These are phyloP conservation scores for Pyrenophora teres DNA, from an alignment of 2,329 filamentous ascomycete species.

Conservation along the genomic window DNA sequence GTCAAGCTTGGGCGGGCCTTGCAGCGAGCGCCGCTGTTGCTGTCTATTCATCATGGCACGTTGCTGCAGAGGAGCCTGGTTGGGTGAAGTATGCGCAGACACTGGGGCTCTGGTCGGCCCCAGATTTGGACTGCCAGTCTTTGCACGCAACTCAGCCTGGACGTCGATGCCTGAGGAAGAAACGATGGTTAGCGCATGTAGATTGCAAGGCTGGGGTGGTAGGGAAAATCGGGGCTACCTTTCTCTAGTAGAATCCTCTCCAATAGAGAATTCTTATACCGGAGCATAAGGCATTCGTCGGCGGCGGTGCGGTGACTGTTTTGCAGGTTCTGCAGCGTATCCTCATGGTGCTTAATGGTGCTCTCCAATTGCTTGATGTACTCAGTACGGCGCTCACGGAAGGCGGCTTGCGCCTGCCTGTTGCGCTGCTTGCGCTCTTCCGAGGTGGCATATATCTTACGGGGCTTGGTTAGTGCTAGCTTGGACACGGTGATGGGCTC, in stretches of 20 bases:
- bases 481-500: slow-evolving; percentile 38
- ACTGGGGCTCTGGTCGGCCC: slow-evolving; percentile 62
- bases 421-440: slow-evolving; percentile 98
- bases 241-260: slow-evolving; percentile 96
- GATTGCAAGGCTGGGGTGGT: not conserved
- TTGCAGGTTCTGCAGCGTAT: slow-evolving; percentile 88
- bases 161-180: slow-evolving; percentile 81
- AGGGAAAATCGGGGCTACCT: slow-evolving; percentile 58
- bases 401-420: slow-evolving; percentile 94
- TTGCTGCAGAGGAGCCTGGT: slow-evolving; percentile 71
- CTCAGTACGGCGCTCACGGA: slow-evolving; percentile 93
- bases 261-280: slow-evolving; percentile 96
- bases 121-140: slow-evolving; percentile 84
- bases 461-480: slow-evolving; percentile 48
- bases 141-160: slow-evolving; percentile 90
- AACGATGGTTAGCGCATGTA: slow-evolving; percentile 22
- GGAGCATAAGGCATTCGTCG: slow-evolving; percentile 96
- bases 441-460: slow-evolving; percentile 95
- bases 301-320: slow-evolving; percentile 92
- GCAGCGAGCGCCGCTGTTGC: slow-evolving; percentile 71
- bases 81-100: slow-evolving; percentile 60
- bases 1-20: slow-evolving; percentile 76
- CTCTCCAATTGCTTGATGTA: slow-evolving; percentile 99
- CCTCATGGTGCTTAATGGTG: slow-evolving; percentile 95
- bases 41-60: slow-evolving; percentile 81